Base-by-base conservation (phyloP, 169 alveolate species). In the Plasmodium fragile region DNA sequence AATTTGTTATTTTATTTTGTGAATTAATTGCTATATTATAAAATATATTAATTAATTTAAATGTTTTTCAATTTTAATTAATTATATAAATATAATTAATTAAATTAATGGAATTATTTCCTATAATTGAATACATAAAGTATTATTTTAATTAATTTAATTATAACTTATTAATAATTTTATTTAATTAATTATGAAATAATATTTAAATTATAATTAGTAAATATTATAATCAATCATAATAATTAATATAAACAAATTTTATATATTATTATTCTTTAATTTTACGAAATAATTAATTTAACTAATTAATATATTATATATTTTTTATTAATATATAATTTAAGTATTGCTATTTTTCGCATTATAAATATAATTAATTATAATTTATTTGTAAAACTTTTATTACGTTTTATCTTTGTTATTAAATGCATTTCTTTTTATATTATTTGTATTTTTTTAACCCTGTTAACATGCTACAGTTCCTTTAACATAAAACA, bases 141-240 rank as follows among this genome's bases (percentile, higher is more conserved):
- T 59, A 59, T 59, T 59, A 59, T 59, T 59, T 59, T 59, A 59
- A 59, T 59, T 59, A 59, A 59, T 59, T 59, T 25, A 59, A 59
- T 59, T 25, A 25, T 18, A 59, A n/a, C 16, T 18, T 55, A 22
- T 59, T 59, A 59, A 59, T 59, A 59, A 59, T 59, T 59, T 59
- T 59, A 25, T 59, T 25, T 16, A 59, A 59, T 53, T 53, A 53
- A 53, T 25, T 59, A 59, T 18, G 34, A 22, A 59, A 59, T 18
- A 59, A 59, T 22, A 59, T 59, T 59, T 59, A 59, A 59, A 59
- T 18, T 59, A 59, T 22, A 59, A 59, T 59, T 59, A 59, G n/a
- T 59, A 25, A 59, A 25, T 59, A 59, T 25, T 59, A 25, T 22
- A 59, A 59, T 59, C 0, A 59, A 45, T 53, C 5, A 53, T 53